Evolutionary conservation across 306 rosid genomes (phyloP), one percentile per base, ranked within the genome.

Genomic region (Trifolium pratense): DNA sequence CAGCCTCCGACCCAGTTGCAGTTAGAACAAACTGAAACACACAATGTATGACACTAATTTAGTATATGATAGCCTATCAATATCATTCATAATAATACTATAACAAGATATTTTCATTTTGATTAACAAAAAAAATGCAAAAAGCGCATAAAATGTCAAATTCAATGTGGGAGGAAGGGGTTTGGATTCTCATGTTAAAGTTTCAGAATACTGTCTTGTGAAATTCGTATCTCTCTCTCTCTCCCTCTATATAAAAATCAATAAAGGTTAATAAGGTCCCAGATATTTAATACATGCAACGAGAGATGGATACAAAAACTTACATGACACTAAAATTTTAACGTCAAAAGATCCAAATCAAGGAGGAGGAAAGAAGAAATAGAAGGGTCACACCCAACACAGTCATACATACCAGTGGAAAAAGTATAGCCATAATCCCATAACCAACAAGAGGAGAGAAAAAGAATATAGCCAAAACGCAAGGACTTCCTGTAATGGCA

Each of bases 381-480:
- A 21, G 13, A 59, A 39, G 70, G 60, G 52, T 18, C 39, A 52
- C 32, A 78, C 16, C 31, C 53, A 78, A 65, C 62, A 60, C 11
- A 23, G 49, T 80, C 23, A 39, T 32, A 42, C 79, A 58, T 88
- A 91, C 97, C 98, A 94, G 79, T 11, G 98, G 98, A 68, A 73
- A 94, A 65, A 94, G 90, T 73, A 94, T 83, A 66, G 96, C 96
- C 96, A 91, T 91, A 67, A 88, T 81, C 59, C 96, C 98, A 20
- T 88, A 94, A 81, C 94, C 79, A 66, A 94, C 98, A 75, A 94
- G 94, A 66, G 91, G 92, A 9, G 97, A 94, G 87, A 83, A 89
- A 66, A 89, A 87, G 81, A 94, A 85, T 55, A 89, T 80, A 29
- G 97, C 90, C 77, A 89, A 75, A 78, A 89, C 97, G 40, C 97